Conservation (phyloP, 345 rosid genomes). For the Linum lewisii region DNA sequence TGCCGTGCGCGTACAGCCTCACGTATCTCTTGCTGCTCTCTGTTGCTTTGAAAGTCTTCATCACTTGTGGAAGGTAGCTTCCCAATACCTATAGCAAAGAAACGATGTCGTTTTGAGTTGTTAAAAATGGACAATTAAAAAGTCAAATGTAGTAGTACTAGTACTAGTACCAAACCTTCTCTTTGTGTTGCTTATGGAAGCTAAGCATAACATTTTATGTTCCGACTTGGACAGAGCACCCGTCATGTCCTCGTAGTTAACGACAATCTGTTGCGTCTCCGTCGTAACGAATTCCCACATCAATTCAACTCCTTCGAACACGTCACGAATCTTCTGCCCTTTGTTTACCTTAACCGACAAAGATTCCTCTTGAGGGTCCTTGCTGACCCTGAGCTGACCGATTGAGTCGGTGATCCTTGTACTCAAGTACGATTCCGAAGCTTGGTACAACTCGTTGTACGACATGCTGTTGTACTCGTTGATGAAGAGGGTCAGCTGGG, state of each 20-base stretch:
- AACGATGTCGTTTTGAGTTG: too few species aligned
- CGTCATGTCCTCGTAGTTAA: not conserved
- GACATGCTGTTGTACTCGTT: not conserved
- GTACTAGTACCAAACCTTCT: slow-evolving; percentile 7
- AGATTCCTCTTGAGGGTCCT: not conserved
- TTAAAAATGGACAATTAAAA: too few species aligned
- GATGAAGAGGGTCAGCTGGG: slow-evolving; percentile 8
- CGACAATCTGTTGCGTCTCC: slow-evolving; percentile 9
- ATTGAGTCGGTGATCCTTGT: slow-evolving; percentile 13
- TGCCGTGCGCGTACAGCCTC: slow-evolving; percentile 16
- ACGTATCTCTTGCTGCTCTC: slow-evolving; percentile 13
- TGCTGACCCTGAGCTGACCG: slow-evolving; percentile 12
- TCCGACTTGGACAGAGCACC: not conserved
- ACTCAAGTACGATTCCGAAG: slow-evolving; percentile 13
- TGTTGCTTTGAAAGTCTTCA: slow-evolving; percentile 13
- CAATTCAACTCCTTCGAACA: slow-evolving; percentile 16
- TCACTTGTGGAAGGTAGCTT: slow-evolving; percentile 8
- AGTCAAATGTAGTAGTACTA: too few species aligned
- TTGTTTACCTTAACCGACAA: slow-evolving; percentile 9
- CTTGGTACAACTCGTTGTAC: slow-evolving; percentile 10
- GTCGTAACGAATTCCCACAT: slow-evolving; percentile 13
- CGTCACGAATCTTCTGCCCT: slow-evolving; percentile 16
- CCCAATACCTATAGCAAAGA: not conserved
- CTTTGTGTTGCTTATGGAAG: slow-evolving; percentile 15
- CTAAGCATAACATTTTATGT: slow-evolving; percentile 7